Percentiles rank a stretch among this genome's conserved stretches.
These are phyloP conservation scores for Penicillium hordei DNA, from an alignment of 2,329 filamentous ascomycete species.

Conservation along the genomic window DNA sequence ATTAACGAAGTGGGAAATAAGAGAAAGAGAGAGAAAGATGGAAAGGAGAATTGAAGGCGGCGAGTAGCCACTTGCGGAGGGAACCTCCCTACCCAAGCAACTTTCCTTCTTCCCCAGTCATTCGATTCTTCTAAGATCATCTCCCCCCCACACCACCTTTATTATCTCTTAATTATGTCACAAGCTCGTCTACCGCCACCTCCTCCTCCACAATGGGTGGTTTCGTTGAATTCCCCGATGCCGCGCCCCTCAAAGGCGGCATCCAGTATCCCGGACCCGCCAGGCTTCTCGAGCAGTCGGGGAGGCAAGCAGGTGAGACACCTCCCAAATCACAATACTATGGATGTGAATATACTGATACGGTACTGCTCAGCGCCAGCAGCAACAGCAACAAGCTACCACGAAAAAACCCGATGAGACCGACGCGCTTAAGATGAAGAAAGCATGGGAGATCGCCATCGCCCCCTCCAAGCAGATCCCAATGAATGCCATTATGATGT, in stretches of 20 bases:
- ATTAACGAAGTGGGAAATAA: conserved; percentile 11
- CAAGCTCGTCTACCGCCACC: conserved; percentile 35
- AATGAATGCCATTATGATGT: conserved; percentile 99
- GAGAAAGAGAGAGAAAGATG: conserved; percentile 15
- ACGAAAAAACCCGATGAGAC: conserved; percentile 68
- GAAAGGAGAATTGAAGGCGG: conserved; percentile 27
- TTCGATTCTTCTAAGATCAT: conserved; percentile 10
- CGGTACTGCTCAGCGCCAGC: conserved; percentile 25
- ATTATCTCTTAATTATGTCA: conserved; percentile 17
- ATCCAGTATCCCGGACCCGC: conserved; percentile 74
- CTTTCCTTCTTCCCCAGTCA: conserved; percentile 12
- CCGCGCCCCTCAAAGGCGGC: conserved; percentile 61
- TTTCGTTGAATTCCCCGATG: conserved; percentile 72
- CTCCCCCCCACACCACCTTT: conserved; percentile 3
- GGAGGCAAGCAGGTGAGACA: conserved; percentile 53
- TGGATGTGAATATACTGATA: conserved; percentile 1
- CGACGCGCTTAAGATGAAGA: conserved; percentile 95
- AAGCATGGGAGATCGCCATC: conserved; percentile 96
- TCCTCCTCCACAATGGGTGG: conserved; percentile 74
- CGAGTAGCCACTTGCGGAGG: conserved; percentile 31
- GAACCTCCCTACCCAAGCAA: conserved; percentile 20
- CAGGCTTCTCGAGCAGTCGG: conserved; percentile 68
- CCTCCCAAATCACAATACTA: not conserved
- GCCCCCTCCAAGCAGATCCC: conserved; percentile 90
- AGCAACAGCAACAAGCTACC: conserved; percentile 34